A percentile compares a stretch with the other conserved stretches of the same genome.
phyloP scores from a whole-genome alignment of 2,329 filamentous ascomycete genomes.

The Alternaria incomplexa region DNA sequence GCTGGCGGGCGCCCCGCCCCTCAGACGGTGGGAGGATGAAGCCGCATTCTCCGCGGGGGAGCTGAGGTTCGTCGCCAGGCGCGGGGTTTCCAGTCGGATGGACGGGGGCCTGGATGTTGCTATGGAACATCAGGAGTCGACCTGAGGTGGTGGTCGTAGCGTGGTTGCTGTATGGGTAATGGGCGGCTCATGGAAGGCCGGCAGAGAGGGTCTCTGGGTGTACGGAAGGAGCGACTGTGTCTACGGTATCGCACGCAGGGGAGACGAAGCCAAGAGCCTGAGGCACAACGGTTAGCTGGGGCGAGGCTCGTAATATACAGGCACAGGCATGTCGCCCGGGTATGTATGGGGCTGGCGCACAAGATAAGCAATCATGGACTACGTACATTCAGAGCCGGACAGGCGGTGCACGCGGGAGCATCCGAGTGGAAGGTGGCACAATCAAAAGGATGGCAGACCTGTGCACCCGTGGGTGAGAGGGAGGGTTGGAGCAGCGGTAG shows the following conservation, averaged over 20 bases:
- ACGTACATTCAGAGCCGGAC: slow-evolving; percentile 30
- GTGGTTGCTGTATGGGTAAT: slow-evolving; percentile 26
- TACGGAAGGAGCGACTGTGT: slow-evolving; percentile 13
- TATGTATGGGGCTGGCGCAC: slow-evolving; percentile 33
- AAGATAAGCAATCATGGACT: slow-evolving; percentile 41
- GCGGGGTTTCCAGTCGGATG: slow-evolving; percentile 39
- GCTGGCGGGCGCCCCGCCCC: slow-evolving; percentile 37
- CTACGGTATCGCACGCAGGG: slow-evolving; percentile 2
- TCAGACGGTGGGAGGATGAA: slow-evolving; percentile 42
- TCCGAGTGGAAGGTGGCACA: slow-evolving; percentile 34
- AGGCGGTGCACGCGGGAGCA: slow-evolving; percentile 40
- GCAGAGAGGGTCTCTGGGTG: slow-evolving; percentile 9
- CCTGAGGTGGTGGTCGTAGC: slow-evolving; percentile 34
- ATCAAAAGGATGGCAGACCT: slow-evolving; percentile 29
- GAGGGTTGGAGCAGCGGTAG: slow-evolving; percentile 21
- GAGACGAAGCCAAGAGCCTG: slow-evolving; percentile 19
- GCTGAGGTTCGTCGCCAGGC: slow-evolving; percentile 34
- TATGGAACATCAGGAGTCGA: slow-evolving; percentile 48
- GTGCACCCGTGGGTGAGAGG: slow-evolving; percentile 32
- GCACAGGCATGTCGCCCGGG: slow-evolving; percentile 29
- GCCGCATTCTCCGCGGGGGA: slow-evolving; percentile 49
- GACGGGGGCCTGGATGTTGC: slow-evolving; percentile 35
- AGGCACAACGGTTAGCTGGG: slow-evolving; percentile 29
- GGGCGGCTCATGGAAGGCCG: slow-evolving; percentile 44
- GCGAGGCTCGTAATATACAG: slow-evolving; percentile 37